phyloP scores from a whole-genome alignment of 306 rosid species.

The Senna siamea region DNA sequence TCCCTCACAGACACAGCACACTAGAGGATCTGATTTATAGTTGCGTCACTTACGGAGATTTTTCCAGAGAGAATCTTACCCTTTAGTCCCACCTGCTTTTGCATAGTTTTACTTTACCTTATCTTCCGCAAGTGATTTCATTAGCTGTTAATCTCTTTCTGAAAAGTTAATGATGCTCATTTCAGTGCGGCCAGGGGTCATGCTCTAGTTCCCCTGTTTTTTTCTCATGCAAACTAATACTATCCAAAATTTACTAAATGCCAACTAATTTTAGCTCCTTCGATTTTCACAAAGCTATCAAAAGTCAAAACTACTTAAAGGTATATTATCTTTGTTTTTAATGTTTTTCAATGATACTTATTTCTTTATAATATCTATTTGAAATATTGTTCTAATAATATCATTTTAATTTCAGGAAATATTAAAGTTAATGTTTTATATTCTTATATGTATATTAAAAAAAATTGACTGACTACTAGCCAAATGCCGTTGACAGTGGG shows the following conservation, averaged over 20 bases:
- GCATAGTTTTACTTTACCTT: not conserved
- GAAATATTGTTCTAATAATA: too few relatives aligned
- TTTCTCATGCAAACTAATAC: not conserved
- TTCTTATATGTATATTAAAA: too few relatives aligned
- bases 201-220: not conserved
- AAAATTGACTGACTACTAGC: not conserved
- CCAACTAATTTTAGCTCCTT: not conserved
- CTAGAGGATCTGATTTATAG: not conserved
- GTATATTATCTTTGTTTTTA: not conserved
- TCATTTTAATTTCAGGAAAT: not conserved
- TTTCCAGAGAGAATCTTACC: not conserved
- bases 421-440: too few relatives aligned
- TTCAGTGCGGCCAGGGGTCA: not conserved
- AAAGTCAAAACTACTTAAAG: too few relatives aligned
- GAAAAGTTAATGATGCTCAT: not conserved
- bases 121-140: not conserved
- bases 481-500: not conserved
- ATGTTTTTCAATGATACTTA: too few relatives aligned
- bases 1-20: not conserved
- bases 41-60: not conserved
- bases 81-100: not conserved
- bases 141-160: not conserved
- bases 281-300: not conserved
- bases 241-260: not conserved
- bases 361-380: too few relatives aligned